Conservation (phyloP, 768 basidiomycete species). For the Naganishia vishniacii region DNA sequence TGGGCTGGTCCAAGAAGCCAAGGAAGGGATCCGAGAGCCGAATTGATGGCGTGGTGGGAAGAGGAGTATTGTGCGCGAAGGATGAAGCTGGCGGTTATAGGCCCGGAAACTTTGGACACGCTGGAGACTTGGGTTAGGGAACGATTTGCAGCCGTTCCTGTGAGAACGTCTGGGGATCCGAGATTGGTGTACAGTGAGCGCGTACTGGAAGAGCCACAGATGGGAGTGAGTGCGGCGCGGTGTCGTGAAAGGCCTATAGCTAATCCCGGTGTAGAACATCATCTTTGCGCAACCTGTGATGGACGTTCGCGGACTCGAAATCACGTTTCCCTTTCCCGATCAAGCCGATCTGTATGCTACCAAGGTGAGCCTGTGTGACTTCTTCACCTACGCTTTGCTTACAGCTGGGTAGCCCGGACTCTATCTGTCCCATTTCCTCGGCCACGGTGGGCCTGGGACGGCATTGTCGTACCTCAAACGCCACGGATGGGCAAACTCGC, state of each 20-base stretch:
- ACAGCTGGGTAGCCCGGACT: conserved; percentile 64
- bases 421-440: conserved; percentile 65
- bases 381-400: too few relatives aligned
- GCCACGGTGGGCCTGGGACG: conserved; percentile 81
- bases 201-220: conserved; percentile 38
- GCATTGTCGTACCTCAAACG: conserved; percentile 81
- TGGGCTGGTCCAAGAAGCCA: conserved; percentile 49
- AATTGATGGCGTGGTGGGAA: conserved; percentile 52
- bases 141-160: conserved; percentile 41
- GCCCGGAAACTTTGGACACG: conserved; percentile 46
- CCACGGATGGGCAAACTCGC: conserved; percentile 74
- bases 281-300: conserved; percentile 74
- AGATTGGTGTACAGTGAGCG: conserved; percentile 37
- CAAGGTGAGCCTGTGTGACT: too few relatives aligned
- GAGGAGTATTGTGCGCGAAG: conserved; percentile 50
- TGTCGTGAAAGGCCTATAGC: too few relatives aligned
- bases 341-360: conserved; percentile 54
- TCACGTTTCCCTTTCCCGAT: conserved; percentile 58
- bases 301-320: conserved; percentile 74
- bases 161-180: conserved; percentile 37
- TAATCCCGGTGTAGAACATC: conserved; percentile 39
- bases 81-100: conserved; percentile 58
- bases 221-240: conserved; percentile 34
- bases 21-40: conserved; percentile 49
- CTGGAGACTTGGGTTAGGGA: conserved; percentile 44